Base-by-base conservation (phyloP, 371 early-diverging fungal genomes). In the Haplosporangium sp. region DNA sequence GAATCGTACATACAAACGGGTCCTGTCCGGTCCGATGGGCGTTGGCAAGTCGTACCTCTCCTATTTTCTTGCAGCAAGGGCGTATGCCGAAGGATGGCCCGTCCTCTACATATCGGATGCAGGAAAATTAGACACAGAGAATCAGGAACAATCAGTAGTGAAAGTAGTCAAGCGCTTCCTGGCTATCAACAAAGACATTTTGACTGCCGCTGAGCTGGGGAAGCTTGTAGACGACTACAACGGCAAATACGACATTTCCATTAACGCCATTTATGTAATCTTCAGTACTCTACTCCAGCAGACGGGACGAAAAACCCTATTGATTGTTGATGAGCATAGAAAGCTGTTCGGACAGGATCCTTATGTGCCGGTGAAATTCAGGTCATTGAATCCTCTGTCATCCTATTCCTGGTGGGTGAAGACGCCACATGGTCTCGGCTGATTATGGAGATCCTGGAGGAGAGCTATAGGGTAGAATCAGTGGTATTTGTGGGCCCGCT, bases 101-200 rank as follows among this genome's bases (percentile, higher is more conserved):
- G 41, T 67, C 37, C 62, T 76, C 41, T 76, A 70, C 48, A 62
- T 76, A 23, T 53, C 75, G 43, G 70, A 75, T 69, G 66, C 66
- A 7, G 42, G n/a, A 40, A 20, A 29, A 16, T 53, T 69, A 59
- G 37, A 62, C 51, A 41, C 0, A 51, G 45, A 38, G 0, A 20
- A 21, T 29, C n/a, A n/a, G n/a, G n/a, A n/a, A n/a, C n/a, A n/a
- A n/a, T n/a, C n/a, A n/a, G n/a, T n/a, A n/a, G n/a, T n/a, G n/a
- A n/a, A n/a, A n/a, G n/a, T n/a, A n/a, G n/a, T n/a, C n/a, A n/a
- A n/a, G n/a, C n/a, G n/a, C n/a, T n/a, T n/a, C n/a, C n/a, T n/a
- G n/a, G n/a, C n/a, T n/a, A n/a, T n/a, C n/a, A n/a, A n/a, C n/a
- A n/a, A n/a, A n/a, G n/a, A n/a, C n/a, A n/a, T n/a, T n/a, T n/a